Percentiles rank a stretch among this genome's conserved stretches.
Conservation (phyloP, 345 rosid species). For the Clarkia xantiana region DNA sequence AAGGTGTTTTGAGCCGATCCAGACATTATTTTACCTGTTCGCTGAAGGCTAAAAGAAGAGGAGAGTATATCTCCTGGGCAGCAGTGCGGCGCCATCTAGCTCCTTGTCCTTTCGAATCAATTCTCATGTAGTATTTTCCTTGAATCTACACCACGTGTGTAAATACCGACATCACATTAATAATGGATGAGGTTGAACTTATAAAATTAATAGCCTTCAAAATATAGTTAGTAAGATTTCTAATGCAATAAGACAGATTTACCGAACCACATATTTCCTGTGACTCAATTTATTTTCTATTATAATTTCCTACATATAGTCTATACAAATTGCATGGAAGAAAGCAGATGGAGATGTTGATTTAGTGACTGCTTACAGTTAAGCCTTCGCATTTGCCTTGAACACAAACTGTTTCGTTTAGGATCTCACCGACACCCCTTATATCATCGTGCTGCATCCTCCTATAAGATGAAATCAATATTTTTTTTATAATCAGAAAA, state of each 20-base stretch:
- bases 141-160: conserved; percentile 33
- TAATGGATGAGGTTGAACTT: not conserved
- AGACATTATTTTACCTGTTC: conserved; percentile 42
- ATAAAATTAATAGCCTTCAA: too few relatives aligned
- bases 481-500: not conserved
- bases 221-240: too few relatives aligned
- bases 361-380: conserved; percentile 35
- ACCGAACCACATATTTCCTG: too few relatives aligned
- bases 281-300: too few relatives aligned
- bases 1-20: not conserved
- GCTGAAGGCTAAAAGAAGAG: conserved; percentile 72
- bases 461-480: conserved; percentile 22
- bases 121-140: conserved; percentile 61
- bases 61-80: conserved; percentile 87
- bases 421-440: conserved; percentile 83
- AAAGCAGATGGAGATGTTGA: not conserved
- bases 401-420: conserved; percentile 77
- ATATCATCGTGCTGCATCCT: conserved; percentile 70
- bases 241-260: too few relatives aligned
- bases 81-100: conserved; percentile 81
- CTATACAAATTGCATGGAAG: not conserved
- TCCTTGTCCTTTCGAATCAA: conserved; percentile 73
- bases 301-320: not conserved
- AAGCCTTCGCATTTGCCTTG: conserved; percentile 66
- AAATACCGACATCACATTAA: not conserved